Evolutionary conservation across 768 basidiomycete genomes (phyloP), one percentile per base, ranked within the genome.

Genomic region (Kwoniella pini): DNA sequence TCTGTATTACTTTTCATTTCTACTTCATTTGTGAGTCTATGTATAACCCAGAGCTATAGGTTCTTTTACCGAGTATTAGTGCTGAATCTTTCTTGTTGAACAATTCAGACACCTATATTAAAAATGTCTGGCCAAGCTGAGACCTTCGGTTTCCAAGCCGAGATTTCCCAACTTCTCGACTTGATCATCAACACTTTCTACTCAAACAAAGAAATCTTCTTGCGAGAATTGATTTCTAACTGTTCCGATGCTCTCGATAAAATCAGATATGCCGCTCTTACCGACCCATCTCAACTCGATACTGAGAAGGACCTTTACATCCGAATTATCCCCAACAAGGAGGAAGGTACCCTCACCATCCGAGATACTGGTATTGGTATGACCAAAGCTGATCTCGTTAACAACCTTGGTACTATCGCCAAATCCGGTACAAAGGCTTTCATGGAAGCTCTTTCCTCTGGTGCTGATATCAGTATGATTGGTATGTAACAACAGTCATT

Each of bases 161-260:
- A 98, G 85, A 98, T 99, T 87, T 89, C 88, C 80, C 96, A 98
- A 82, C 84, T 97, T 74, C 85, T 98, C 68, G 95, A 98, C 84
- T 83, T 98, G 78, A 98, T 98, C 84, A 97, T 98, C 86, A 97
- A 97, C 85, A 97, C 95, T 65, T 98, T 98, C 87, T 99, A 98
- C 87, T 96, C 93, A 64, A 97, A 99, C 88, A 99, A 99, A 85
- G 95, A 97, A 83, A 98, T 99, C 81, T 98, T 98, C 87, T 88
- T 99, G 71, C 90, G 96, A 79, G 96, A 98, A 82, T 65, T 98
- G 71, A 97, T 80, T 56, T 98, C 95, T 67, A 97, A 97, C 83
- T 82, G 83, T 68, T 98, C 96, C 62, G 96, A 98, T 86, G 96
- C 96, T 50, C 86, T 98, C 80, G 96, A 99, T 83, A 98, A 98